These are phyloP conservation scores for Suhomyces bribrorum DNA, from an alignment of 1,139 yeast genomes.

Conservation along the genomic window DNA sequence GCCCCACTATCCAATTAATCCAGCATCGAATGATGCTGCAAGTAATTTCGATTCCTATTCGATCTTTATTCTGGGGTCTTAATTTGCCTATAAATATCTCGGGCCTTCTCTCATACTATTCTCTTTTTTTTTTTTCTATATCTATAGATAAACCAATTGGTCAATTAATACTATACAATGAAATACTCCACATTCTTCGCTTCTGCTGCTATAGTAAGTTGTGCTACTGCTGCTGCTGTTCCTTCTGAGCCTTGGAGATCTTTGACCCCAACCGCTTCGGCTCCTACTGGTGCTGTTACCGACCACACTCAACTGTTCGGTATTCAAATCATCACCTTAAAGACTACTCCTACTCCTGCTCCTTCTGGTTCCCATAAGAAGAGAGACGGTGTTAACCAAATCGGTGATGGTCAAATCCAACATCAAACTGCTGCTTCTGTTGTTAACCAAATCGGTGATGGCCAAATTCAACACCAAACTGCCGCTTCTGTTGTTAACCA, in stretches of 20 bases:
- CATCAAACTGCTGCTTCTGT: conserved; percentile 26
- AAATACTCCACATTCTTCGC: conserved; percentile 30
- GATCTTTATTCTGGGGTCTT: conserved; percentile 5
- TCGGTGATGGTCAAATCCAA: conserved; percentile 45
- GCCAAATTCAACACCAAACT: conserved; percentile 44
- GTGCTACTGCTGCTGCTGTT: conserved; percentile 62
- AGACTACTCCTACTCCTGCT: conserved; percentile 23
- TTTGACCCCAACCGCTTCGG: conserved; percentile 35
- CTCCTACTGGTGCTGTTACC: conserved; percentile 60
- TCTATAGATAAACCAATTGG: too few species aligned
- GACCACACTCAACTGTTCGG: conserved; percentile 65
- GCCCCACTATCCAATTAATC: background rate
- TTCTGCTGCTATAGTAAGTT: conserved; percentile 41
- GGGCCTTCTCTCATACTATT: background rate
- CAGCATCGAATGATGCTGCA: conserved; percentile 3
- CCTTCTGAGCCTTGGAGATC: conserved; percentile 35
- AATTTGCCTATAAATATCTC: background rate
- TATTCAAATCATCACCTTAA: conserved; percentile 54
- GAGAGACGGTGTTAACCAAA: conserved; percentile 33
- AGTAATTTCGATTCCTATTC: conserved; percentile 3
- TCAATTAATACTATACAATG: too few species aligned
- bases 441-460: conserved; percentile 40
- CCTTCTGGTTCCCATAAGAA: conserved; percentile 14
- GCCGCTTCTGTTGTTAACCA: conserved; percentile 34
- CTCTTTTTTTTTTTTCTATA: too few species aligned